Evolutionary conservation across 2,329 filamentous ascomycete species (phyloP), one percentile per base, ranked within the genome.

Genomic region (Ilyonectria destructans): DNA sequence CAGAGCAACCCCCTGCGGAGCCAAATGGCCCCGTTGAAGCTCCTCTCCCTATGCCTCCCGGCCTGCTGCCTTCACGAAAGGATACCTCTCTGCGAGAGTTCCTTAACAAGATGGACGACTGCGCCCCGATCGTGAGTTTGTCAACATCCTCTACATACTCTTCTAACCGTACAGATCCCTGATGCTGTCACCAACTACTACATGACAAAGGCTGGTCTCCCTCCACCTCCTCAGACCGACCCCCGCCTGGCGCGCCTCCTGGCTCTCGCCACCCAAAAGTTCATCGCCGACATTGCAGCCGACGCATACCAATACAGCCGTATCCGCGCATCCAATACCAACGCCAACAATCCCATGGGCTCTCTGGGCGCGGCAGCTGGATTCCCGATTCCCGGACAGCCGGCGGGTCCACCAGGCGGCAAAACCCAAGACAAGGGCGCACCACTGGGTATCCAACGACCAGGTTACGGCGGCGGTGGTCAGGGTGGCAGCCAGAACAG

Each of bases 111-210:
- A 98, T 99, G 92, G 96, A 99, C 79, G 96, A 99, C 77, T 98
- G 96, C 82, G 95, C 96, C 68, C 96, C 96, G 12, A 97, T 99
- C 77, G 95, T 98, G 88, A 72, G 92, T 62, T 23, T 61, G n/a
- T 29, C 21, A 40, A 19, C 35, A 43, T 26, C 26, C 21, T 21
- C 33, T 19, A 17, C 46, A 13, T 6, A n/a, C 54, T 3, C 26
- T 17, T 58, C 69, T 75, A 61, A 75, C 68, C 9, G 5, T 19
- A 3, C 75, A 97, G 94, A 98, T 99, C 75, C 96, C 96, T 52
- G 96, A 99, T 79, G 96, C 96, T 21, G 96, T 99, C 23, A 98
- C 95, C 70, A 92, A 97, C 81, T 98, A 98, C 87, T 99, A 99
- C 84, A 93, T 99, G 85, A 97, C 96, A 43, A 93, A 97, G 75